Conservation (phyloP, 2,329 filamentous ascomycete genomes). For the Fusarium nematophilum region DNA sequence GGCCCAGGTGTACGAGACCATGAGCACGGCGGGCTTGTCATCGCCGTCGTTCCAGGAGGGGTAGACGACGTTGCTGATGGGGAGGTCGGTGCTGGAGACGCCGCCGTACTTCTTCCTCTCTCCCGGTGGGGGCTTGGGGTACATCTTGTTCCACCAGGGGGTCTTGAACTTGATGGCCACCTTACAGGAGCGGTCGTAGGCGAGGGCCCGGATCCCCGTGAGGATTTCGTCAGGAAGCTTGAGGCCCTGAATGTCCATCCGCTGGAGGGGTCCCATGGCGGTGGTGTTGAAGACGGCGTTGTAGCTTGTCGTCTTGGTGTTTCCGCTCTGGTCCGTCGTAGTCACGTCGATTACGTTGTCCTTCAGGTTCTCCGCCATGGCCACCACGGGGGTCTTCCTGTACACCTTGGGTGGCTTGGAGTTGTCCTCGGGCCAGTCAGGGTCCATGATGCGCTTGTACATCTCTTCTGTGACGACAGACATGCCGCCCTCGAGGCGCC, state of each 20-base stretch:
- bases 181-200: constrained; percentile 27
- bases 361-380: constrained; percentile 1
- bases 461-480: constrained; percentile 21
- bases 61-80: constrained; percentile 21
- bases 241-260: constrained; percentile 20
- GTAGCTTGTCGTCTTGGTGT: background rate
- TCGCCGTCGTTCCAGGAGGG: constrained; percentile 20
- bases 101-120: background rate
- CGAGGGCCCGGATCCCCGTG: constrained; percentile 14
- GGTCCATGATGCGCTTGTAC: background rate
- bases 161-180: constrained; percentile 33
- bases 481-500: constrained; percentile 30
- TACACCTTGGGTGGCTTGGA: background rate
- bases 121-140: background rate
- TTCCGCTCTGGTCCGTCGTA: background rate
- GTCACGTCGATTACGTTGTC: constrained; percentile 10
- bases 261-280: constrained; percentile 15
- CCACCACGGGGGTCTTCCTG: background rate
- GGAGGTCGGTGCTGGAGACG: constrained; percentile 4
- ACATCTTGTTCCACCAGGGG: constrained; percentile 30
- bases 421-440: background rate
- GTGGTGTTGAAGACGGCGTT: constrained; percentile 36
- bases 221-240: background rate
- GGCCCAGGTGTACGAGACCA: constrained; percentile 32
- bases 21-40: constrained; percentile 15